Conservation (phyloP, 1,284 basidiomycete genomes). For the Pseudozyma hubeiensis region DNA sequence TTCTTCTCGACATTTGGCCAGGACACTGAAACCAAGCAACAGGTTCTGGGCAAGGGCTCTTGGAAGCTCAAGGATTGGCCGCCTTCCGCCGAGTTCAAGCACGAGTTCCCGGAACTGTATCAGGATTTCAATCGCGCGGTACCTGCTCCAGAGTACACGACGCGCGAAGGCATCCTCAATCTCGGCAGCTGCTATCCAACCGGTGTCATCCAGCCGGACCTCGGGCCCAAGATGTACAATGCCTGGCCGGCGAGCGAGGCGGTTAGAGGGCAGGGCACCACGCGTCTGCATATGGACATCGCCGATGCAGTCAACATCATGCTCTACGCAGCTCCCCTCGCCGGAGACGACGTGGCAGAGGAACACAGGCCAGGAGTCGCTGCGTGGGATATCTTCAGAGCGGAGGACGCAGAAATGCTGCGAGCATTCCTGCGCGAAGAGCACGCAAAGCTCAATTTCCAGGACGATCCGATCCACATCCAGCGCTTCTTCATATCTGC, state of each 20-base stretch:
- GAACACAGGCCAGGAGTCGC: slow-evolving; percentile 77
- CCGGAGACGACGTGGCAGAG: slow-evolving; percentile 34
- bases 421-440: slow-evolving; percentile 77
- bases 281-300: slow-evolving; percentile 94
- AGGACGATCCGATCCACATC: slow-evolving; percentile 86
- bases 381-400: slow-evolving; percentile 89
- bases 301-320: slow-evolving; percentile 94
- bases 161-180: slow-evolving; percentile 87
- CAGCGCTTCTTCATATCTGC: slow-evolving; percentile 88
- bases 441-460: slow-evolving; percentile 65
- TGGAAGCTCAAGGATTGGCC: slow-evolving; percentile 97
- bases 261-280: slow-evolving; percentile 80
- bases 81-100: slow-evolving; percentile 82
- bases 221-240: slow-evolving; percentile 77
- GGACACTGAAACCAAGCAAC: slow-evolving; percentile 73
- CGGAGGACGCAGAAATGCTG: slow-evolving; percentile 82
- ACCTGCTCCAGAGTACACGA: slow-evolving; percentile 86
- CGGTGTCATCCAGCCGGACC: slow-evolving; percentile 85
- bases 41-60: slow-evolving; percentile 65
- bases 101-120: slow-evolving; percentile 85
- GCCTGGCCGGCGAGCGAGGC: slow-evolving; percentile 67
- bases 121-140: slow-evolving; percentile 84
- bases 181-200: slow-evolving; percentile 84
- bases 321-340: slow-evolving; percentile 43
- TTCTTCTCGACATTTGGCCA: slow-evolving; percentile 86